Base-by-base conservation (phyloP, 371 early-diverging fungal genomes). In the Zopfochytrium polystomum region DNA sequence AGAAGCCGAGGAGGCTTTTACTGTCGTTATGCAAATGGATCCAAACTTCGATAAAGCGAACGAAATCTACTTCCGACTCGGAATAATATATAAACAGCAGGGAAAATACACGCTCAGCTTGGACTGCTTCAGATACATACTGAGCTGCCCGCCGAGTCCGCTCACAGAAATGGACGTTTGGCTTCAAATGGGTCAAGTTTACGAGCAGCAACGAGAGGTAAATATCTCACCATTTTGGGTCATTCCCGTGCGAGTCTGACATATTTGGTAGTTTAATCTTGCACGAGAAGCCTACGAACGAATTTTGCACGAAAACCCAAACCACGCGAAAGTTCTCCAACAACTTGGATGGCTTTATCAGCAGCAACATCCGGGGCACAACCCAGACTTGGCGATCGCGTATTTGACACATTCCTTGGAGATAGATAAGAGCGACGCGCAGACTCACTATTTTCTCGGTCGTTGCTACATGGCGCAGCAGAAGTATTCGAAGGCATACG, bases 121-220 rank as follows among this genome's bases (percentile, higher is more conserved):
- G 30, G 86, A 89, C 85, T 96, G 95, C 76, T 96, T 98, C 78
- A 85, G 87, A 44, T 92, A 95, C 73, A 94, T 96, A 47, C 67
- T 95, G 22, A 76, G 79, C 33, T 78, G 81, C n/a, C 96, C 98
- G 11, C 97, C 97, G n/a, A 86, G 86, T 63, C 97, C 99, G 18
- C 79, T 97, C 35, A 91, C 88, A 3, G 93, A 93, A 59, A 79
- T 85, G 1, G 99, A 98, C 63, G 93, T 98, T 43, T 93, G 92
- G 94, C 96, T 94, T 72, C 96, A 98, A 75, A 95, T 96, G 43
- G 99, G 96, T 5, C 94, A 93, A 62, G 91, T 94, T 7, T 89
- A 95, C 67, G 98, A 98, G 72, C 92, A 92, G 64, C 90, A 90
- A 73, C 90, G 90, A 59, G 95, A 96, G 71, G 87, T 86, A 72